Evolutionary conservation across 2,329 filamentous ascomycete genomes (phyloP).

Genomic region (Graphium sp.): DNA sequence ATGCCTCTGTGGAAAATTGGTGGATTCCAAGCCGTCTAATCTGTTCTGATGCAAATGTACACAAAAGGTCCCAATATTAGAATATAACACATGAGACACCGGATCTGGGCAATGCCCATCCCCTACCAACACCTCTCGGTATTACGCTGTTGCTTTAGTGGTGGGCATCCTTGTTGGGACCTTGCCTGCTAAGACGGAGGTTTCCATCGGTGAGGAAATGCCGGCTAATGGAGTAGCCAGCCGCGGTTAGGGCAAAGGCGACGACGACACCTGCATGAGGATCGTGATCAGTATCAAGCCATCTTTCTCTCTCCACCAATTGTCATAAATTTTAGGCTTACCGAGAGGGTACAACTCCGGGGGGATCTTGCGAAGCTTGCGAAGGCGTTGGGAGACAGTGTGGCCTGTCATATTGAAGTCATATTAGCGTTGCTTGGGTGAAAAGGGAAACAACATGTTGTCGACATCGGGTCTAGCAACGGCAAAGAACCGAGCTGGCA

Average conservation of each 20-base stretch:
- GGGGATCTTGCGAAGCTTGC: constrained; percentile 77
- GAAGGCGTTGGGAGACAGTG: constrained; percentile 89
- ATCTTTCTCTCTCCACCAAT: neutral
- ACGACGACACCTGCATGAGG: constrained; percentile 58
- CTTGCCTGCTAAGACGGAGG: constrained; percentile 68
- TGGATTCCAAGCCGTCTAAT: too few species aligned
- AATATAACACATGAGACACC: too few species aligned
- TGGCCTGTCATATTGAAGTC: constrained; percentile 44
- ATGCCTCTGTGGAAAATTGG: too few species aligned
- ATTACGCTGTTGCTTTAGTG: too few species aligned
- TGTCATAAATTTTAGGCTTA: constrained; percentile 22
- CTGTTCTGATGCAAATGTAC: too few species aligned
- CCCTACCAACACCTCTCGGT: too few species aligned
- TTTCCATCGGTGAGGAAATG: constrained; percentile 87
- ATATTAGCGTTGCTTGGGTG: too few species aligned
- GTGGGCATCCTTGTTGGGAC: constrained; percentile 21
- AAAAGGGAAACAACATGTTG: too few species aligned
- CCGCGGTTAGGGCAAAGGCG: constrained; percentile 65
- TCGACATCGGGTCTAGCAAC: too few species aligned
- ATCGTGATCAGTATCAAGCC: constrained; percentile 3
- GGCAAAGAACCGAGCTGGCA: constrained; percentile 7
- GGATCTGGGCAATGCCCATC: too few species aligned
- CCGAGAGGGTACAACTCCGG: constrained; percentile 89
- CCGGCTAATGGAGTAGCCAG: constrained; percentile 61
- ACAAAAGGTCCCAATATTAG: too few species aligned